Base-by-base conservation (phyloP, 352 stramenopile species). In the Phytophthora pistaciae region DNA sequence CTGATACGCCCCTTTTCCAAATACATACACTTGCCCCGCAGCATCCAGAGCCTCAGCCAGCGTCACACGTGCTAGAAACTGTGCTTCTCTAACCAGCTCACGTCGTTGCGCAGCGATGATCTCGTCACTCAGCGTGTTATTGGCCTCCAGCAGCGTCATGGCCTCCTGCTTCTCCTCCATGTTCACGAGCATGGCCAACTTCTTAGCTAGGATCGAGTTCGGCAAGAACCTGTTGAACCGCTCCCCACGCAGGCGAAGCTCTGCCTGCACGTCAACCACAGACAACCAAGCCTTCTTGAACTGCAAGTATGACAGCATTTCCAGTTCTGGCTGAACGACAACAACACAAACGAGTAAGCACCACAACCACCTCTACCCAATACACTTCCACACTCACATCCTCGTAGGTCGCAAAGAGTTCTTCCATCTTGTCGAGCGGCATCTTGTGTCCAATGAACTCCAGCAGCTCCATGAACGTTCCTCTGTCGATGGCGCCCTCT, bases 21-120 rank as follows among this genome's bases (percentile, higher is more conserved):
- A 94, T 23, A 92, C 68, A 48, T 95, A 95, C 0, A 95, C 88
- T 27, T 95, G 88, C 0, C 88, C 88, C 11, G 87, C 85, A 21
- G 84, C 87, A 71, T 95, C 88, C 9, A 95, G 60, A 0, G 88
- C 86, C 8, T 93, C 83, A 0, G 70, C 54, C 5, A 95, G 66
- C 10, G 83, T 63, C 0, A 88, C 66, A 3, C 70, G 76, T 1
- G 88, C 74, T 8, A 91, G 71, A 7, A 81, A 46, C 13, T 79
- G 66, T 0, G 86, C 82, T 64, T 93, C 81, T 3, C 78, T 68
- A 2, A 92, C 76, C 0, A 94, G 62, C 20, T 79, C 69, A 7
- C 85, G 72, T 2, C 88, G 68, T 33, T 91, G 73, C 4, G 54
- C 60, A 5, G 78, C 77, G 20, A 91, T 74, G 0, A 57, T 56